A percentile compares a stretch with the other conserved stretches of the same genome.
phyloP scores from a whole-genome alignment of 768 basidiomycete genomes.

The Podaxis mareebaensis region DNA sequence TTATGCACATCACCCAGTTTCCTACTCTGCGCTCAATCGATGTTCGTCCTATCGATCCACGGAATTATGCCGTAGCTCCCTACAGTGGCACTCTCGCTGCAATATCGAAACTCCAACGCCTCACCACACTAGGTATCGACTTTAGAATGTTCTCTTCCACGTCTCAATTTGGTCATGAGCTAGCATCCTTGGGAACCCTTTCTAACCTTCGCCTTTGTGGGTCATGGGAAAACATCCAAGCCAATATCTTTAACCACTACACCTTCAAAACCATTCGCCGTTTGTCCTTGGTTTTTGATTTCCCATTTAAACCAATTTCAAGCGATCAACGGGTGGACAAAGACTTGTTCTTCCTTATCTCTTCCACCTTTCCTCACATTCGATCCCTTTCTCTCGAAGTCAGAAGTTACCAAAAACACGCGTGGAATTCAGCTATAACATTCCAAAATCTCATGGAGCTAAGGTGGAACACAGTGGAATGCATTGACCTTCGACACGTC shows the following conservation, averaged over 20 bases:
- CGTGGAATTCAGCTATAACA: neutral
- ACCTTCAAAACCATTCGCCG: neutral
- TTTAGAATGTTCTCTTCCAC: neutral
- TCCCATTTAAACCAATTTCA: neutral
- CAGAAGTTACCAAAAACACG: neutral
- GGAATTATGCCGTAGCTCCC: neutral
- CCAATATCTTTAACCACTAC: neutral
- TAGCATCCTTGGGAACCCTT: neutral
- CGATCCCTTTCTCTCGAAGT: neutral
- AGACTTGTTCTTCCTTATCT: neutral
- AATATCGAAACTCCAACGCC: neutral
- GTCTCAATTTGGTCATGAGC: neutral
- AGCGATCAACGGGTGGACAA: neutral
- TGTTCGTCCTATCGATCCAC: neutral
- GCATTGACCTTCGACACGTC: neutral
- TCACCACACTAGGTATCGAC: neutral
- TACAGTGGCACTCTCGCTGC: neutral
- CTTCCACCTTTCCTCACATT: neutral
- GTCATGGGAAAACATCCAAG: neutral
- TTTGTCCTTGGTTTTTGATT: neutral
- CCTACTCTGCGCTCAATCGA: neutral
- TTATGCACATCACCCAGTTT: neutral
- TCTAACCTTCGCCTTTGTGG: neutral
- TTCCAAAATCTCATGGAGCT: neutral
- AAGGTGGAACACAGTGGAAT: neutral